A percentile compares a stretch with the other conserved stretches of the same genome.
Conservation (phyloP, 2,329 filamentous ascomycete genomes). For the Botrytis fragariae region DNA sequence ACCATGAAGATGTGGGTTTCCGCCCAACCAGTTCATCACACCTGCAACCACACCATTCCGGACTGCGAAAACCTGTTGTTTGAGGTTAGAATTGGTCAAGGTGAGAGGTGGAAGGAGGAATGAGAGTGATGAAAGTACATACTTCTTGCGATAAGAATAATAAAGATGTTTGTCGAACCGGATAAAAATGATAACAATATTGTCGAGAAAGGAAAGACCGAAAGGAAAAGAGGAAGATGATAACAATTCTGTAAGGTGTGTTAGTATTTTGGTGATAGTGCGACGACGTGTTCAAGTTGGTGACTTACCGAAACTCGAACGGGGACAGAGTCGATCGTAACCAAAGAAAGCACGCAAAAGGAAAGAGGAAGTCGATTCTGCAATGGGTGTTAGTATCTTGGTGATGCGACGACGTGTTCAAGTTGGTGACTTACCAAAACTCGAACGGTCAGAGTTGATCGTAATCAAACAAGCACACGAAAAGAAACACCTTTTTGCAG, state of each 20-base stretch:
- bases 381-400: background rate
- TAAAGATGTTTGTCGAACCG: background rate
- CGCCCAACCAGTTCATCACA: background rate
- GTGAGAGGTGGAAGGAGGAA: background rate
- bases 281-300: background rate
- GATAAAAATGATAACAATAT: background rate
- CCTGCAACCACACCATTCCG: background rate
- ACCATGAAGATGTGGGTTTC: background rate
- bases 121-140: background rate
- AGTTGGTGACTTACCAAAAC: background rate
- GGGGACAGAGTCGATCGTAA: background rate
- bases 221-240: background rate
- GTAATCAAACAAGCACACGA: background rate
- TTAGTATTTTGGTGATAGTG: background rate
- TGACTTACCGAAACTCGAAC: background rate
- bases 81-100: background rate
- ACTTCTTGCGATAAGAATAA: background rate
- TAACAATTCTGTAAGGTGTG: background rate
- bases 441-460: background rate
- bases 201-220: background rate
- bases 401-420: background rate
- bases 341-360: background rate
- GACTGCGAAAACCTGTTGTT: background rate
- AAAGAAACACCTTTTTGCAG: background rate
- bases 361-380: background rate